phyloP scores from a whole-genome alignment of 2,329 filamentous ascomycete genomes.

The Nigrospora sphaerica region DNA sequence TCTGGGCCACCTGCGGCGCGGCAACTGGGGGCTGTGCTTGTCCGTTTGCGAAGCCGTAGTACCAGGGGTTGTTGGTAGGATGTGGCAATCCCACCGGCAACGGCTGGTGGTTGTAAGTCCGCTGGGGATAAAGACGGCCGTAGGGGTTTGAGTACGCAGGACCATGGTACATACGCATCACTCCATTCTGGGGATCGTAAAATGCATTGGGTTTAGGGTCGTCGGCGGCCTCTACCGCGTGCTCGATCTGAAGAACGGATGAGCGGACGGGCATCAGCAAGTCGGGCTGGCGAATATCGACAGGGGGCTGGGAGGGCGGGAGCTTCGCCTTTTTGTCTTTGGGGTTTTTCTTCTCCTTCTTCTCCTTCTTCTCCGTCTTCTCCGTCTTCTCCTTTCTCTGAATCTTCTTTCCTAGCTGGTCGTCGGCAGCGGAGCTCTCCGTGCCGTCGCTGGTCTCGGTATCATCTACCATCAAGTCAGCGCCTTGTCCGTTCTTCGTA shows the following conservation, averaged over 20 bases:
- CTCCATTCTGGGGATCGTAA: conserved; percentile 43
- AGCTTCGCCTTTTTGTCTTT: conserved; percentile 3
- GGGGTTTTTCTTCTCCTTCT: background rate
- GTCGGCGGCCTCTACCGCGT: conserved; percentile 41
- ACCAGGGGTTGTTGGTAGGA: conserved; percentile 34
- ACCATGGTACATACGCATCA: conserved; percentile 52
- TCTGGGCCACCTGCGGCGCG: background rate
- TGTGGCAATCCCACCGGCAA: conserved; percentile 36
- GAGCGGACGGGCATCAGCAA: conserved; percentile 40
- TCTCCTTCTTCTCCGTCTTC: conserved; percentile 6
- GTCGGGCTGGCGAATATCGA: conserved; percentile 30
- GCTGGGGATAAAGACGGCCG: conserved; percentile 37
- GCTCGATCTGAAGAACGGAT: conserved; percentile 47
- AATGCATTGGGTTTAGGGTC: conserved; percentile 55
- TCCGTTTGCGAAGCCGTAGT: conserved; percentile 24
- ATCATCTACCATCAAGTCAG: background rate
- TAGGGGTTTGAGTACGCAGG: conserved; percentile 45
- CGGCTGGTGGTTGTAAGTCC: conserved; percentile 19
- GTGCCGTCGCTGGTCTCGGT: background rate
- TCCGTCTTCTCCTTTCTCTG: conserved; percentile 2
- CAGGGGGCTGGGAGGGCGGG: conserved; percentile 7
- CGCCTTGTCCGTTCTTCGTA: background rate
- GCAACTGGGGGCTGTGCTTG: background rate
- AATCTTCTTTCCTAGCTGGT: background rate
- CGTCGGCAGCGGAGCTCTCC: background rate